These are phyloP conservation scores for Canavalia gladiata DNA, from an alignment of 306 rosid genomes.

Conservation along the genomic window DNA sequence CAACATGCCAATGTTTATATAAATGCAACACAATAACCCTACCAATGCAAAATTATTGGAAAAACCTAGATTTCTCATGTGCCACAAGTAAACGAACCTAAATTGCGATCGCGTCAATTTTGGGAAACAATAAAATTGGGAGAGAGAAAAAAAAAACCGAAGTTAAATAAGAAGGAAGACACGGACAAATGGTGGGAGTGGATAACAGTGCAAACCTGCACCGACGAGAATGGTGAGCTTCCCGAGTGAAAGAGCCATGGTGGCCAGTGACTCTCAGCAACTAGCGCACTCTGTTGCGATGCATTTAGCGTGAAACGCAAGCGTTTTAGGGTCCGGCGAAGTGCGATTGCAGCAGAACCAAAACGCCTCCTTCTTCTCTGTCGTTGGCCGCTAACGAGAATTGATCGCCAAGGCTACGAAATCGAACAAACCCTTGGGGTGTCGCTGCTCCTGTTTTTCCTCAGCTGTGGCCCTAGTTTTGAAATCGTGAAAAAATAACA, in stretches of 20 bases:
- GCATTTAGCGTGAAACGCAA: conserved; percentile 26
- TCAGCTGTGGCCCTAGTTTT: conserved; percentile 17
- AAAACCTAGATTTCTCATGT: conserved; percentile 48
- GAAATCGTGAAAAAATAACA: background rate
- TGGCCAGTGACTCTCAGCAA: conserved; percentile 36
- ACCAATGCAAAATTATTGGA: background rate
- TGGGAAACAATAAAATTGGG: background rate
- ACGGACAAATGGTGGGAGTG: background rate
- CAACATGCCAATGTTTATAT: background rate
- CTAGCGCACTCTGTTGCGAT: conserved; percentile 21
- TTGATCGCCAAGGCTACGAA: conserved; percentile 2
- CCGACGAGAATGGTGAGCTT: conserved; percentile 88
- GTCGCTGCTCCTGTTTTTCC: background rate
- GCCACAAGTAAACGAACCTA: background rate
- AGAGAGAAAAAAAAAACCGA: background rate
- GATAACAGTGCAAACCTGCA: conserved; percentile 71
- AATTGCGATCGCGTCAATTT: background rate
- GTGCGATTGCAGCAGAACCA: background rate
- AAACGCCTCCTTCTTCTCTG: background rate
- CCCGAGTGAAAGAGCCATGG: conserved; percentile 84
- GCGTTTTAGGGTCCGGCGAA: conserved; percentile 29
- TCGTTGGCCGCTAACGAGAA: background rate
- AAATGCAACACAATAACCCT: conserved; percentile 13
- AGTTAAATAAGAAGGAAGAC: background rate
- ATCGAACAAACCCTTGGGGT: background rate